Evolutionary conservation across 2,329 filamentous ascomycete genomes (phyloP).

Genomic region (Amesomyces nigricolor): DNA sequence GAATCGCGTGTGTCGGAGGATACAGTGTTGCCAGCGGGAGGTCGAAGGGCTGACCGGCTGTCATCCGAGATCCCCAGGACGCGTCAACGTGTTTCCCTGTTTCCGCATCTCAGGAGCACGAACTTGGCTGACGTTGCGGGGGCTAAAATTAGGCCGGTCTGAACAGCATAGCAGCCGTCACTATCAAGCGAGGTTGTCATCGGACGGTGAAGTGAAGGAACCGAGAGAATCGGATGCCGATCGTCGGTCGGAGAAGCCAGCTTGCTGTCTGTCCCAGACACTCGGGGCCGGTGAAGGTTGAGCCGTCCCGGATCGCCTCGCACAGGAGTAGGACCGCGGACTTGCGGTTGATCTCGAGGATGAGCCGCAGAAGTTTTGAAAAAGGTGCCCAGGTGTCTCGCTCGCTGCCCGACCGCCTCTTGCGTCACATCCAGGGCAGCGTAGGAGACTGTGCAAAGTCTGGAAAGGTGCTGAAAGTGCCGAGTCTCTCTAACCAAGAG

Average conservation of each 20-base stretch:
- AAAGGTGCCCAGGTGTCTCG: too few relatives aligned
- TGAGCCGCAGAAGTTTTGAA: too few relatives aligned
- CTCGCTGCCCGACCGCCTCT: too few relatives aligned
- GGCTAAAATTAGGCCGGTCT: constrained; percentile 24
- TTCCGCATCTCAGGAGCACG: constrained; percentile 2
- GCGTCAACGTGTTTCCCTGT: constrained; percentile 3
- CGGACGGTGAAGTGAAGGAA: not conserved
- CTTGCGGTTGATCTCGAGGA: not conserved
- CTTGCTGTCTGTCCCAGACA: constrained; percentile 11
- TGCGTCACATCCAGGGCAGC: not conserved
- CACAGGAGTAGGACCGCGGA: not conserved
- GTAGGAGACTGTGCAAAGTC: too few relatives aligned
- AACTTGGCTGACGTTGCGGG: constrained; percentile 22
- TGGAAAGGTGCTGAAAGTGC: too few relatives aligned
- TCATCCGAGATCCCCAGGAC: not conserved
- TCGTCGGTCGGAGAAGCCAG: constrained; percentile 18
- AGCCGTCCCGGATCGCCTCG: not conserved
- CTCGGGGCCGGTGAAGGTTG: constrained; percentile 6
- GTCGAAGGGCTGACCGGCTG: not conserved
- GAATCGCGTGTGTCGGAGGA: not conserved
- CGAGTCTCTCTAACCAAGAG: too few relatives aligned
- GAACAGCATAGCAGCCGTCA: constrained; percentile 16
- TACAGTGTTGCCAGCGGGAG: not conserved
- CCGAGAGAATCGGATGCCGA: constrained; percentile 12
- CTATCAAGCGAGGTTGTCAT: not conserved